Evolutionary conservation across 176 grass and related monocot genomes (phyloP).

Genomic region (Pontederia paniculata): DNA sequence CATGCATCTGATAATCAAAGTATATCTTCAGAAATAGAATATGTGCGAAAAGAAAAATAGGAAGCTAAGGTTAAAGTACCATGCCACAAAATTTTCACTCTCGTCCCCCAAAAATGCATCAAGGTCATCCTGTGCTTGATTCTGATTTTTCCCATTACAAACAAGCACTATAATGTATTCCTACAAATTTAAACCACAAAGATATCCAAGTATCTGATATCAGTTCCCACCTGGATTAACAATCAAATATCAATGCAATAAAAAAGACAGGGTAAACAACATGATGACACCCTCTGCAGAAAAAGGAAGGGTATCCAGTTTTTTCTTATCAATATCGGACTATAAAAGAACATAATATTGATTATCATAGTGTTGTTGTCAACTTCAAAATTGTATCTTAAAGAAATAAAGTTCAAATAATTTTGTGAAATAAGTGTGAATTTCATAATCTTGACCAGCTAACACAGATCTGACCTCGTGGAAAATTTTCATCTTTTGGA

Average conservation of each 20-base stretch:
- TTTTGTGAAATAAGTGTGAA: too few relatives aligned
- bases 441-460: too few relatives aligned
- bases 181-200: conserved; percentile 29
- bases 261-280: neutral
- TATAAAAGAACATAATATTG: too few relatives aligned
- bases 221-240: conserved; percentile 16
- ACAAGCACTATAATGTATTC: conserved; percentile 80
- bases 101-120: conserved; percentile 72
- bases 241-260: conserved; percentile 4
- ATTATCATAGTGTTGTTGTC: too few relatives aligned
- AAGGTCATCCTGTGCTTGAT: conserved; percentile 72
- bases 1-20: conserved; percentile 15
- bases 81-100: conserved; percentile 64
- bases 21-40: neutral
- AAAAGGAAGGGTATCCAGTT: too few relatives aligned
- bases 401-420: too few relatives aligned
- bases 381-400: too few relatives aligned
- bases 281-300: too few relatives aligned
- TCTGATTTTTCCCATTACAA: conserved; percentile 84
- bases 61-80: conserved; percentile 57
- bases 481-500: too few relatives aligned
- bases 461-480: too few relatives aligned
- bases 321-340: too few relatives aligned
- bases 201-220: conserved; percentile 17
- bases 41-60: neutral